Evolutionary conservation across 1,284 basidiomycete species (phyloP).

Genomic region (Clitocybe nebularis): DNA sequence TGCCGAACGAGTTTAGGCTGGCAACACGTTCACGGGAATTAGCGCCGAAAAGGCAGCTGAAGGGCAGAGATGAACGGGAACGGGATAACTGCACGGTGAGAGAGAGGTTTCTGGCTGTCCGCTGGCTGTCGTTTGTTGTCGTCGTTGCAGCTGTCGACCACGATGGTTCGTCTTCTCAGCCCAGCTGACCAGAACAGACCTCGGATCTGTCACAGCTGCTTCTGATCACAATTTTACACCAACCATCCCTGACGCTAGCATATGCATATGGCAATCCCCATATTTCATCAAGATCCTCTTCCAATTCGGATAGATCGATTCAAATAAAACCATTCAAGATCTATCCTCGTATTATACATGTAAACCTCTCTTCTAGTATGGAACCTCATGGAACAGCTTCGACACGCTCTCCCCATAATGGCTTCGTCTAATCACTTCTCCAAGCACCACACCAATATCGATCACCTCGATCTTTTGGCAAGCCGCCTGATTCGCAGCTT

Average conservation of each 20-base stretch:
- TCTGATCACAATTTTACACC: slow-evolving; percentile 14
- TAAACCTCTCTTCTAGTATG: slow-evolving; percentile 60
- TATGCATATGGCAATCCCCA: slow-evolving; percentile 7
- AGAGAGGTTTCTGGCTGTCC: slow-evolving; percentile 13
- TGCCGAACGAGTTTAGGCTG: slow-evolving; percentile 5
- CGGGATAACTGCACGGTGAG: too few relatives aligned
- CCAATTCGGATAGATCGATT: slow-evolving; percentile 13
- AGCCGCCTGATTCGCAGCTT: slow-evolving; percentile 69
- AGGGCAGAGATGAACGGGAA: slow-evolving; percentile 4
- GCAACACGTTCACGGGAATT: background rate
- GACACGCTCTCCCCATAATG: slow-evolving; percentile 84
- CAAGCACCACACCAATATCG: slow-evolving; percentile 92
- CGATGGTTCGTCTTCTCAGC: slow-evolving; percentile 20
- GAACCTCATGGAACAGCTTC: slow-evolving; percentile 81
- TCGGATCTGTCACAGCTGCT: slow-evolving; percentile 22
- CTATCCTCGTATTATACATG: slow-evolving; percentile 1
- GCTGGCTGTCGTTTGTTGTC: slow-evolving; percentile 16
- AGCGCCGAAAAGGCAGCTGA: background rate
- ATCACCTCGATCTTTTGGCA: slow-evolving; percentile 94
- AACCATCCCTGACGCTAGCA: slow-evolving; percentile 16
- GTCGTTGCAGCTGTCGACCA: slow-evolving; percentile 22
- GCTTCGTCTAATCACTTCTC: slow-evolving; percentile 93
- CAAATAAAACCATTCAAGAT: slow-evolving; percentile 3
- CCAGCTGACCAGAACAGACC: slow-evolving; percentile 8
- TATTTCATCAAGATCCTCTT: slow-evolving; percentile 8